Evolutionary conservation across 306 rosid species (phyloP).

Genomic region (Bauhinia variegata): DNA sequence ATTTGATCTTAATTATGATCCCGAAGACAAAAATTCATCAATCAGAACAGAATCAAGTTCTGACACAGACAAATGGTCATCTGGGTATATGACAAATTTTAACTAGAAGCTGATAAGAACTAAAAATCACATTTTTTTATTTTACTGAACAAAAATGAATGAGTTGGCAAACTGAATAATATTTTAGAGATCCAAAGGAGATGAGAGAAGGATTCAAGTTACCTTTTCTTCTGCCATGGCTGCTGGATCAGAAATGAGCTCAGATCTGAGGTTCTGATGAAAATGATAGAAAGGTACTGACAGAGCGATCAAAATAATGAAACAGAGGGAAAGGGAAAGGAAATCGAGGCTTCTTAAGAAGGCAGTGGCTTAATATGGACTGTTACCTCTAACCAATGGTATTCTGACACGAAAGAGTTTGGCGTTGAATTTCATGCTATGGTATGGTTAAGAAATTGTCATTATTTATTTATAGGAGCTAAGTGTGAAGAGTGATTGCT

Average conservation of each 20-base stretch:
- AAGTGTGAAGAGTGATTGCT: no score
- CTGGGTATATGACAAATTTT: neutral
- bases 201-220: neutral
- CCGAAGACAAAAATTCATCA: neutral
- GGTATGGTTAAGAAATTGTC: no score
- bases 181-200: neutral
- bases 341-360: neutral
- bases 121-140: neutral
- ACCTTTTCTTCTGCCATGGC: conserved; percentile 56
- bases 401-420: neutral
- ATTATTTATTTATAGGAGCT: no score
- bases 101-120: neutral
- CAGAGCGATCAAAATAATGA: neutral
- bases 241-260: conserved; percentile 18
- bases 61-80: neutral
- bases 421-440: conserved; percentile 11
- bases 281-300: neutral
- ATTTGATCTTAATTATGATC: no score
- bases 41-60: neutral
- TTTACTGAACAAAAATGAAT: neutral
- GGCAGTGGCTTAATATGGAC: neutral
- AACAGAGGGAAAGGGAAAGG: neutral
- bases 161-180: no score
- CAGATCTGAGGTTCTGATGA: conserved; percentile 34
- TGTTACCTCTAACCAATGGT: neutral